These are phyloP conservation scores for Lyophyllum decastes DNA, from an alignment of 768 basidiomycete genomes.

Conservation along the genomic window DNA sequence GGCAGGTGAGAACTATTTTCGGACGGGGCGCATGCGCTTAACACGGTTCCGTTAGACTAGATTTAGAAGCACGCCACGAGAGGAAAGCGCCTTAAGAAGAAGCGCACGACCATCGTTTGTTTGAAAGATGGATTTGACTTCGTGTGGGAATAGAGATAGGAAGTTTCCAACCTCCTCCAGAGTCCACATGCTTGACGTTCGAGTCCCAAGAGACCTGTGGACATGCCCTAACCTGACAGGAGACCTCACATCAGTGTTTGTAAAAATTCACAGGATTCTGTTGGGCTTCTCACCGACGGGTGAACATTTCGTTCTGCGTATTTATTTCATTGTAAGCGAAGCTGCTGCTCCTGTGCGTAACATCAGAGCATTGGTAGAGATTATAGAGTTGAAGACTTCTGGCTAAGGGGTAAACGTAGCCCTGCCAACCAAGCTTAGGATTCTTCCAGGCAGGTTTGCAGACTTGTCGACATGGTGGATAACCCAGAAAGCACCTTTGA, in stretches of 20 bases:
- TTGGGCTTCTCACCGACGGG: background rate
- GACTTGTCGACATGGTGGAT: background rate
- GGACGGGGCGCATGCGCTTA: background rate
- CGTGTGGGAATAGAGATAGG: background rate
- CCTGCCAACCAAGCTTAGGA: background rate
- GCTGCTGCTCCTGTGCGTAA: background rate
- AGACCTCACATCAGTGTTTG: background rate
- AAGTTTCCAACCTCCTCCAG: background rate
- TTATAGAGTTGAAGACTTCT: background rate
- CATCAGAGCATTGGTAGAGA: background rate
- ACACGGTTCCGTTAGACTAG: slow-evolving; percentile 1
- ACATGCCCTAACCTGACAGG: background rate
- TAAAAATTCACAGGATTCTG: background rate
- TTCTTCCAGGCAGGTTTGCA: background rate
- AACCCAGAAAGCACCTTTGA: background rate
- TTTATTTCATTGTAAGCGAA: background rate
- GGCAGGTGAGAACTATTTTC: background rate
- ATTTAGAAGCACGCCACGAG: background rate
- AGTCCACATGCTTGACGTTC: background rate
- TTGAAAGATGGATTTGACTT: background rate
- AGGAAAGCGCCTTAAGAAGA: background rate
- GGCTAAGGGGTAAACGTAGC: background rate
- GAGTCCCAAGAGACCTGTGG: background rate
- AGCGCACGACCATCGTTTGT: background rate
- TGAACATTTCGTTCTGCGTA: background rate